Evolutionary conservation across 495 filamentous ascomycete genomes (phyloP), one percentile per base, ranked within the genome.

Genomic region (Tuber brumale): DNA sequence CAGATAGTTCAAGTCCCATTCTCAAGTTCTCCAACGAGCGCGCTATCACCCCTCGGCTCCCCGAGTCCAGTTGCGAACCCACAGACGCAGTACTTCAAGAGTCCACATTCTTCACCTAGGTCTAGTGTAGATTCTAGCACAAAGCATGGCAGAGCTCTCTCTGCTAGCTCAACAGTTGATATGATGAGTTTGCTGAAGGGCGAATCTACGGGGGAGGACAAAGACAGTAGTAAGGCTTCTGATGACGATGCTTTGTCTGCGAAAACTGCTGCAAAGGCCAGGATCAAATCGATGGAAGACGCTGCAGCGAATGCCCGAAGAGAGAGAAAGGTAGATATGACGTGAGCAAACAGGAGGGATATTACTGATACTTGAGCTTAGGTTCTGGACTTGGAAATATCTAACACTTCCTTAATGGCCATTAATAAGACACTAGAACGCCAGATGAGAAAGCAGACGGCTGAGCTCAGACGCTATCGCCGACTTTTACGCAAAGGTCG

Each of bases 361-460:
- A 41, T 70, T 71, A 45, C 78, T 81, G 75, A 79, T 72, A 43
- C 43, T 61, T 70, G 46, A 43, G 51, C 31, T 16, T 69, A 83
- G 81, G 94, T 99, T 43, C 86, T 98, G 79, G 95, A 99, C 83
- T 86, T 99, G n/a, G 93, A 99, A 82, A 99, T 99, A 76, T 97
- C 92, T 77, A 99, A 99, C 79, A 95, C 93, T 3, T 97, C 94
- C 37, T 88, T 99, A 12, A 88, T 97, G 43, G 96, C 96, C n/a
- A 97, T 99, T 84, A 99, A 99, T 81, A 89, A 94, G 71, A 94
- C 93, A 0, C 85, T 99, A 1, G 95, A 99, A 84, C 88, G 92
- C 16, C 93, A 97, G 80, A 89, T 99, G 84, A 89, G 93, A 8
- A 95, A 95, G 80, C 95, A 98, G 81, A 93, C 92, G 35, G 89